Conservation (phyloP, 192 early-diverging fungal species). For the Geranomyces michiganensis region DNA sequence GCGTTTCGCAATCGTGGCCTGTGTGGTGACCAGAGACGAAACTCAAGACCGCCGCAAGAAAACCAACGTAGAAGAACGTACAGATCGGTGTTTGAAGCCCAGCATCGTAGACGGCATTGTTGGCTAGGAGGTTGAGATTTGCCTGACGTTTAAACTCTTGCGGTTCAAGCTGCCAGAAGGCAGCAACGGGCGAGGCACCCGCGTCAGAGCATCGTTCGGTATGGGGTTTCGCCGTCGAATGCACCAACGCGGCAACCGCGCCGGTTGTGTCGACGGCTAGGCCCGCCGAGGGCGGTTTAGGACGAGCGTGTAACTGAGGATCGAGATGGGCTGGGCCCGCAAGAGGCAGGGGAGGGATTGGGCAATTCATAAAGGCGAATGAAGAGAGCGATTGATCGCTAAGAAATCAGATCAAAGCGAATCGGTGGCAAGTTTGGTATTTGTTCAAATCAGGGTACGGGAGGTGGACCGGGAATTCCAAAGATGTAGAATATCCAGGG, state of each 20-base stretch:
- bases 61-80: too few relatives aligned
- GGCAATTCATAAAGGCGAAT: not conserved
- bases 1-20: too few relatives aligned
- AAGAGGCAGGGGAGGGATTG: not conserved
- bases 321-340: not conserved
- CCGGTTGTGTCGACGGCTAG: not conserved
- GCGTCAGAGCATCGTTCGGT: too few relatives aligned
- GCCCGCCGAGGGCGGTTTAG: too few relatives aligned
- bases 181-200: not conserved
- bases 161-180: not conserved
- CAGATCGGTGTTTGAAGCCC: too few relatives aligned
- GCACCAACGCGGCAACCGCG: not conserved
- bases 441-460: not conserved
- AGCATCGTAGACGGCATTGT: conserved; percentile 10
- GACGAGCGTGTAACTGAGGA: too few relatives aligned
- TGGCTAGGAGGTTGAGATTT: not conserved
- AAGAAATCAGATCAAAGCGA: not conserved
- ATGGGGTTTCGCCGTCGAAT: too few relatives aligned
- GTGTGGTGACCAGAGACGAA: too few relatives aligned
- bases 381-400: not conserved
- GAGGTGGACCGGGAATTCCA: conserved; percentile 26
- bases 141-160: not conserved
- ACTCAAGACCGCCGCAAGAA: too few relatives aligned
- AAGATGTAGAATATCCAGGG: conserved; percentile 23
- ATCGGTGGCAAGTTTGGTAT: not conserved